Conservation (phyloP, 768 basidiomycete genomes). For the Cyclocybe aegerita region DNA sequence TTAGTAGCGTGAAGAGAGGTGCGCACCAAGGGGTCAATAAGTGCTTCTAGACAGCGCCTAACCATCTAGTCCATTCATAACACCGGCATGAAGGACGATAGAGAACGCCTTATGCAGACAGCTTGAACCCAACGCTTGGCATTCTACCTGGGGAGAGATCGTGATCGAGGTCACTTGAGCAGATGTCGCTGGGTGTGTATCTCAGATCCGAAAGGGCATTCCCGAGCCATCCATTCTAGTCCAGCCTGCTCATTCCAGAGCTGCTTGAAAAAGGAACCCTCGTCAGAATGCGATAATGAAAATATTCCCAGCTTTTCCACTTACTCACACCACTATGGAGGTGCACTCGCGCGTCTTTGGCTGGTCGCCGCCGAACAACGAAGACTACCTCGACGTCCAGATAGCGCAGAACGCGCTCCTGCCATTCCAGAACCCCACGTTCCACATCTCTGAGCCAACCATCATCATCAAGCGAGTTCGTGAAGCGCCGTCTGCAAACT, state of each 20-base stretch:
- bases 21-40: too few species aligned
- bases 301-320: constrained; percentile 5
- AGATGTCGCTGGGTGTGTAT: constrained; percentile 5
- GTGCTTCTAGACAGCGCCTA: not conserved
- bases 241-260: not conserved
- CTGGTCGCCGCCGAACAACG: constrained; percentile 30
- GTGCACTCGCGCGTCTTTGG: constrained; percentile 25
- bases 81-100: constrained; percentile 11
- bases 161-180: constrained; percentile 20
- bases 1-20: too few species aligned
- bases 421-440: constrained; percentile 19
- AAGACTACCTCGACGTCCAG: constrained; percentile 24
- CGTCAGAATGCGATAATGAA: constrained; percentile 2
- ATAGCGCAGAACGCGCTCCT: constrained; percentile 12
- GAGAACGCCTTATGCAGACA: constrained; percentile 2
- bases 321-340: constrained; percentile 14
- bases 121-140: constrained; percentile 8
- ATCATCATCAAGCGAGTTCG: constrained; percentile 7
- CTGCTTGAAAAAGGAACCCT: constrained; percentile 10
- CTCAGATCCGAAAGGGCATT: constrained; percentile 12
- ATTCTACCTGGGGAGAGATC: constrained; percentile 9
- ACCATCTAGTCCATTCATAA: constrained; percentile 6
- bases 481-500: constrained; percentile 9
- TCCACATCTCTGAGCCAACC: constrained; percentile 23
- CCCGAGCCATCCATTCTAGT: constrained; percentile 16